phyloP scores from a whole-genome alignment of 176 grass and related monocot species.

The Dendrocalamus sinicus region DNA sequence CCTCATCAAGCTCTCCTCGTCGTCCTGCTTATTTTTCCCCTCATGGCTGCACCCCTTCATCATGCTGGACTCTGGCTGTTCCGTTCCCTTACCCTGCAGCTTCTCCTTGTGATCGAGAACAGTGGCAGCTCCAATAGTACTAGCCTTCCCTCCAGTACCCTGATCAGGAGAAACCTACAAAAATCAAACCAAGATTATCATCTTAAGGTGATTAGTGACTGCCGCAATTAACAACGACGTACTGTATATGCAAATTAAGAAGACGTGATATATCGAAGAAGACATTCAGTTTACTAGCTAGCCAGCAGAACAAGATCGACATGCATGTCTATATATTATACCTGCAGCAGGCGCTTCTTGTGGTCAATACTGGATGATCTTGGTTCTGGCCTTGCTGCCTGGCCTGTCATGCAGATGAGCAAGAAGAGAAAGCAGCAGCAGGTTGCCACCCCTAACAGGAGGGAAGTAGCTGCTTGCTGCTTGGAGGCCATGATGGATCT shows the following conservation, averaged over 20 bases:
- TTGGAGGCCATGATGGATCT: neutral
- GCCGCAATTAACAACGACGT: too few species aligned
- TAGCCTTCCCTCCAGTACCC: neutral
- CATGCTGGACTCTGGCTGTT: neutral
- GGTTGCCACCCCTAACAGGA: neutral
- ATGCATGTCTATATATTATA: neutral
- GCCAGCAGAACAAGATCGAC: too few species aligned
- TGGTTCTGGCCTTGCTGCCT: neutral
- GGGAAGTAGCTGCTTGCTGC: too few species aligned
- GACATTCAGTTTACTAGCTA: too few species aligned
- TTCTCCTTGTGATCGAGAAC: neutral
- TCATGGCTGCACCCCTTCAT: neutral
- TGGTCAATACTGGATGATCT: neutral
- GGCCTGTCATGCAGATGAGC: neutral
- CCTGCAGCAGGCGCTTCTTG: neutral
- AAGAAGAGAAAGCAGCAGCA: neutral
- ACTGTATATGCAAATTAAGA: too few species aligned
- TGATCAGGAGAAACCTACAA: neutral
- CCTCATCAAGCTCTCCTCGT: conserved; percentile 43
- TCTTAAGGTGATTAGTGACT: neutral
- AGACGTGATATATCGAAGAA: too few species aligned
- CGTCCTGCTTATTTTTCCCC: too few species aligned
- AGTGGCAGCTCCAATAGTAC: neutral
- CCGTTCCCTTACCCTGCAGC: neutral
- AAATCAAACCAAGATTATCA: neutral